Evolutionary conservation across 108 stramenopile species (phyloP).

Genomic region (Nitzschia palea): DNA sequence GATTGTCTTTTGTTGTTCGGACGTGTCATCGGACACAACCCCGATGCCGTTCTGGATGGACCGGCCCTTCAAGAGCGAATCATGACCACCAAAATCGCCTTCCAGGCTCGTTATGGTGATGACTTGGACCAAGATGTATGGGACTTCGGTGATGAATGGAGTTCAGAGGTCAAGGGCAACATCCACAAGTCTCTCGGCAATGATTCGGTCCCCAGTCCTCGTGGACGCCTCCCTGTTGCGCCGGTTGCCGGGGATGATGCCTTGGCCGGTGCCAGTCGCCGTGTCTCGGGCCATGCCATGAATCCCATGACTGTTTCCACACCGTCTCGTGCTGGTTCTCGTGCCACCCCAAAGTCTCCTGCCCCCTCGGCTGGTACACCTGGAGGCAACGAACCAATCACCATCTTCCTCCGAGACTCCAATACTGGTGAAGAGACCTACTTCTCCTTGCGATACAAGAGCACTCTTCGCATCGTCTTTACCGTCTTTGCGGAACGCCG

Average conservation of each 20-base stretch:
- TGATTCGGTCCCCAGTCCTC: conserved; percentile 15
- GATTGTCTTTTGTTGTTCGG: conserved; percentile 63
- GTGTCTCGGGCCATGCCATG: background rate
- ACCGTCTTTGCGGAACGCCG: conserved; percentile 57
- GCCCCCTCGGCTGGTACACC: conserved; percentile 17
- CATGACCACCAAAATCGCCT: conserved; percentile 57
- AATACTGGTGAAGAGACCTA: conserved; percentile 52
- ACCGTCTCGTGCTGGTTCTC: conserved; percentile 8
- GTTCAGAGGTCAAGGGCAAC: conserved; percentile 18
- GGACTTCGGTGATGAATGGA: conserved; percentile 46
- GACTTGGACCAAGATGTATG: conserved; percentile 67
- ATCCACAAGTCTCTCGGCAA: conserved; percentile 10
- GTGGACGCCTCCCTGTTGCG: conserved; percentile 54
- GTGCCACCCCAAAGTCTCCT: conserved; percentile 36
- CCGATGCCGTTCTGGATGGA: conserved; percentile 50
- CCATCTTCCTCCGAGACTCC: conserved; percentile 54
- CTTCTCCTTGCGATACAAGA: conserved; percentile 57
- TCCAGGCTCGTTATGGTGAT: conserved; percentile 60
- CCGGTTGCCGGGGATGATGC: conserved; percentile 19
- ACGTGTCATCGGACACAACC: conserved; percentile 53
- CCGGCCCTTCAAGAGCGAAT: conserved; percentile 37
- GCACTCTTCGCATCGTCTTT: conserved; percentile 58
- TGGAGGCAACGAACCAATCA: conserved; percentile 52
- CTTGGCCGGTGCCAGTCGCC: background rate
- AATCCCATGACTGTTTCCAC: background rate